Base-by-base conservation (phyloP, 331 rosid species). In the Pyracantha coccinea region DNA sequence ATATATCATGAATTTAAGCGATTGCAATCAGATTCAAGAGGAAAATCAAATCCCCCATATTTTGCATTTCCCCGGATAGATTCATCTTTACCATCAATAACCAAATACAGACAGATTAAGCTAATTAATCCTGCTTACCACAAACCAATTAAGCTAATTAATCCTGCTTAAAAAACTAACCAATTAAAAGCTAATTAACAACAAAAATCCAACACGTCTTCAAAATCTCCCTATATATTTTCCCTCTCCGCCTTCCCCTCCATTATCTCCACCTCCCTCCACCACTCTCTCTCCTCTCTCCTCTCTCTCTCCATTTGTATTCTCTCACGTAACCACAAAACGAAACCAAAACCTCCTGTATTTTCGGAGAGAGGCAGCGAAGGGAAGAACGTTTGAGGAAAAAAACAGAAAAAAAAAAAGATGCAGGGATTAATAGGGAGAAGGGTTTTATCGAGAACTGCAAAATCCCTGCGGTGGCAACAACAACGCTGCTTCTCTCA, bases 361-460 rank as follows among this genome's bases (percentile, higher is more conserved):
- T 79, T 86, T 28, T 62, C 80, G 78, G 80, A 82, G 14, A 10
- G 45, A 38, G 45, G 45, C 45, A 38, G 4, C 45, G 45, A 10
- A 38, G 45, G 13, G 45, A 38, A 10, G 45, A 9, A 38, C 9
- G 13, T 38, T 38, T 2, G 45, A 38, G 45, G 41, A 35, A 35
- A 53, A 9, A 28, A 6, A 52, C 21, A 45, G 69, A 14, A 27
- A n/a, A 31, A 2, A 19, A 13, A 7, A 44, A 50, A 80, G 70
- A 92, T 94, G 97, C 82, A 88, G 79, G 83, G 88, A 81, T 57
- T 90, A 16, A 4, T 86, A 4, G 69, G 75, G 10, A 69, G 74
- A 29, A 83, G 75, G 60, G 53, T 78, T 65, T 60, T 84, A 7
- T 63, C 79, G 19, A 67, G 17, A 15, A 70, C 68, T 8, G 28